phyloP scores from a whole-genome alignment of 805 yeast species.

The Komagataella kurtzmanii region DNA sequence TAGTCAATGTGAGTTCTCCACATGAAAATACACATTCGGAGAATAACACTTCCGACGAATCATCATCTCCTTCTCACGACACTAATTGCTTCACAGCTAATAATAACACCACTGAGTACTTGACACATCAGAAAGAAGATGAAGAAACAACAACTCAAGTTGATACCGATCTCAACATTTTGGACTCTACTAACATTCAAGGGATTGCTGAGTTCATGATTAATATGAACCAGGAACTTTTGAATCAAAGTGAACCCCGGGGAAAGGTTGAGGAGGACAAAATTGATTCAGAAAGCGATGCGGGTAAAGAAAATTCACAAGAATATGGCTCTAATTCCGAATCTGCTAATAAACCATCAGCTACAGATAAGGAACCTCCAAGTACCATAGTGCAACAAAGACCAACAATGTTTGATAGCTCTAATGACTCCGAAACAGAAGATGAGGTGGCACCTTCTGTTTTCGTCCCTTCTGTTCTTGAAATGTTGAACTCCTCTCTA shows the following conservation, averaged over 20 bases:
- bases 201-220: constrained; percentile 20
- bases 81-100: not conserved
- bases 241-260: not conserved
- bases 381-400: not conserved
- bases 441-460: not conserved
- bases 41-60: not conserved
- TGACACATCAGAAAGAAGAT: not conserved
- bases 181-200: constrained; percentile 4
- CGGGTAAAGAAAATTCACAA: not conserved
- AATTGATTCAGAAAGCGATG: not conserved
- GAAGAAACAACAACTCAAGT: constrained; percentile 2
- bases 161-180: constrained; percentile 2
- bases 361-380: not conserved
- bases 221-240: constrained; percentile 13
- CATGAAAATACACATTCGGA: not conserved
- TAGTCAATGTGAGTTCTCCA: not conserved
- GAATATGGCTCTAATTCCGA: not conserved
- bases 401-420: not conserved
- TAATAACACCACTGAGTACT: not conserved
- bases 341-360: not conserved
- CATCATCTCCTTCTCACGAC: not conserved
- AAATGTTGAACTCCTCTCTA: not conserved
- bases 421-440: not conserved
- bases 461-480: not conserved
- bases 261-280: not conserved